phyloP scores from a whole-genome alignment of 2,329 filamentous ascomycete species.

The Arthrobotrys megalospora region DNA sequence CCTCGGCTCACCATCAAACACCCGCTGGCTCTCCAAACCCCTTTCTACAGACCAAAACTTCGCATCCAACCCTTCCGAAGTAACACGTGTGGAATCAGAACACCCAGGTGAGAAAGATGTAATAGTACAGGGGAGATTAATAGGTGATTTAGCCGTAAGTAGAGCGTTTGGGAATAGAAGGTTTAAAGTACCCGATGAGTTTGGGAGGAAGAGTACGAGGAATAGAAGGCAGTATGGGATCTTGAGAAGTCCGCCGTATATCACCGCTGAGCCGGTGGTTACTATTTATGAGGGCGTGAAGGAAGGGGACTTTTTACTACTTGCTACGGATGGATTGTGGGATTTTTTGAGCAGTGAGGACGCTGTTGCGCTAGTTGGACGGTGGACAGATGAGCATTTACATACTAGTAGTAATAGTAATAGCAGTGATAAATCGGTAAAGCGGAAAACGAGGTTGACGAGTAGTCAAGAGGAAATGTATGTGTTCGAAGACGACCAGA shows the following conservation, averaged over 20 bases:
- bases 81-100: conserved; percentile 71
- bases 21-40: conserved; percentile 71
- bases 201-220: conserved; percentile 63
- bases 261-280: conserved; percentile 78
- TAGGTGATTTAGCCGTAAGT: conserved; percentile 75
- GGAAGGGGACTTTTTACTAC: conserved; percentile 74
- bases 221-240: conserved; percentile 17
- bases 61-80: conserved; percentile 75
- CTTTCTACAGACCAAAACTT: conserved; percentile 77
- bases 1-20: conserved; percentile 67
- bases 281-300: conserved; percentile 72
- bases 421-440: conserved; percentile 36
- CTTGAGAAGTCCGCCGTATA: conserved; percentile 74
- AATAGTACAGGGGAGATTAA: conserved; percentile 73
- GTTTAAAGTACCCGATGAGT: conserved; percentile 75
- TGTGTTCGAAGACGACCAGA: conserved; percentile 70
- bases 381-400: conserved; percentile 71
- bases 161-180: conserved; percentile 78
- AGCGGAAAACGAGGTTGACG: conserved; percentile 62
- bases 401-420: conserved; percentile 28
- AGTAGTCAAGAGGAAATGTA: conserved; percentile 69
- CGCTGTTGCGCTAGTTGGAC: conserved; percentile 73
- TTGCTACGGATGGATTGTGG: conserved; percentile 79
- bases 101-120: conserved; percentile 74
- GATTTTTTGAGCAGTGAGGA: conserved; percentile 74